A percentile compares a stretch with the other conserved stretches of the same genome.
phyloP scores from a whole-genome alignment of 352 stramenopile genomes.

The Phytophthora boehmeriae region DNA sequence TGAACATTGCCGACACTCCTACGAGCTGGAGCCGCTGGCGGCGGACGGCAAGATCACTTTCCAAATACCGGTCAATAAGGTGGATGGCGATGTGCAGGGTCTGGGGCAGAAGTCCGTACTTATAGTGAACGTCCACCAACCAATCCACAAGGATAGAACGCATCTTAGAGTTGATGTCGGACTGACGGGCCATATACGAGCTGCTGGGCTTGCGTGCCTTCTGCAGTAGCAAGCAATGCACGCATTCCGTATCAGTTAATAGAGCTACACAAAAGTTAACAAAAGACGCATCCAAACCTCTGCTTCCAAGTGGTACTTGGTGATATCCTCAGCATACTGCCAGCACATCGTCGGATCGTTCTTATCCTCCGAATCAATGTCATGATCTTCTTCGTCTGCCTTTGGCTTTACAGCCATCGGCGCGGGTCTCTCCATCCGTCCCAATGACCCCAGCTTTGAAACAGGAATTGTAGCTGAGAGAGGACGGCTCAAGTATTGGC shows the following conservation, averaged over 20 bases:
- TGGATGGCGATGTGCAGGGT: conserved; percentile 87
- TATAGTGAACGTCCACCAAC: conserved; percentile 94
- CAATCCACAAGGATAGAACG: conserved; percentile 99
- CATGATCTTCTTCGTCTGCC: conserved; percentile 44
- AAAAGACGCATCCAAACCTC: conserved; percentile 41
- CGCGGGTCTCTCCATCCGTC: conserved; percentile 30
- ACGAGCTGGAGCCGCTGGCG: conserved; percentile 95
- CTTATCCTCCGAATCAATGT: conserved; percentile 83
- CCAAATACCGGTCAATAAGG: conserved; percentile 83
- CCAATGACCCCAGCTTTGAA: conserved; percentile 43
- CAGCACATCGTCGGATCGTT: conserved; percentile 63
- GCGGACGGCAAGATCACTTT: conserved; percentile 67
- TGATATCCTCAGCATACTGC: conserved; percentile 87
- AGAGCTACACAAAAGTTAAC: background rate
- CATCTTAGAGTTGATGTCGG: conserved; percentile 99
- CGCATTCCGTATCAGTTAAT: background rate
- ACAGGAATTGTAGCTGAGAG: conserved; percentile 39
- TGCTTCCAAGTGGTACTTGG: conserved; percentile 72
- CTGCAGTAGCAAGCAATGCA: conserved; percentile 29
- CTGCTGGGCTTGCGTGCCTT: conserved; percentile 65
- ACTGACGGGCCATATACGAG: conserved; percentile 89
- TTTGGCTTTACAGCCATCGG: conserved; percentile 27
- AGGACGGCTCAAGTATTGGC: conserved; percentile 25
- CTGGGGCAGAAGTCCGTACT: conserved; percentile 80
- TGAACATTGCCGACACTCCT: conserved; percentile 95